phyloP scores from a whole-genome alignment of 2,329 filamentous ascomycete species.

The Thelonectria discophora region DNA sequence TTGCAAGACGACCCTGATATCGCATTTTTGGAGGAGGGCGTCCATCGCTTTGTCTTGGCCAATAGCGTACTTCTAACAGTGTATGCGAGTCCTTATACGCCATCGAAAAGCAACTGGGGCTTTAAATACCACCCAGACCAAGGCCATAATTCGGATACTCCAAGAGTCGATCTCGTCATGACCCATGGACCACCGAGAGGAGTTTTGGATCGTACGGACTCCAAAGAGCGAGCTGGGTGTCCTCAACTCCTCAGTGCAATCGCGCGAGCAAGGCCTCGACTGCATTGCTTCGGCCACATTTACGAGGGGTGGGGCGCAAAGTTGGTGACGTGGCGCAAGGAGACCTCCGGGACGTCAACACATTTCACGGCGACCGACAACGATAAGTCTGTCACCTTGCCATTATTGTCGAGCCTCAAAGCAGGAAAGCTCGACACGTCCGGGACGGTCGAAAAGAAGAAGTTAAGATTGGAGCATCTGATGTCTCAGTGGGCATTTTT shows the following conservation, averaged over 20 bases:
- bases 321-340: constrained; percentile 55
- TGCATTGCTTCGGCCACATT: constrained; percentile 51
- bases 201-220: constrained; percentile 50
- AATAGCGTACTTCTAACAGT: constrained; percentile 54
- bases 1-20: constrained; percentile 35
- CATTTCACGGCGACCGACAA: constrained; percentile 60
- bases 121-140: constrained; percentile 51
- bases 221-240: constrained; percentile 41
- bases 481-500: background rate
- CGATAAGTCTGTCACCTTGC: constrained; percentile 43
- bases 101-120: constrained; percentile 49
- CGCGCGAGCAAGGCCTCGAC: constrained; percentile 35
- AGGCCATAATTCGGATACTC: constrained; percentile 37
- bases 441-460: background rate
- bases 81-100: constrained; percentile 57
- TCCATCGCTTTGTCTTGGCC: constrained; percentile 49
- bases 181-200: constrained; percentile 51
- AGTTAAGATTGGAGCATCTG: background rate
- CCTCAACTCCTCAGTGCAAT: constrained; percentile 42
- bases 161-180: constrained; percentile 42
- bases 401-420: background rate
- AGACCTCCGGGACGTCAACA: constrained; percentile 42
- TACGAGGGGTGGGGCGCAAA: constrained; percentile 50
- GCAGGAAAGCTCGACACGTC: background rate
- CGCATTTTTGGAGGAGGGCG: constrained; percentile 52